Conservation (phyloP, 306 rosid species). For the Cucurbita moschata region DNA sequence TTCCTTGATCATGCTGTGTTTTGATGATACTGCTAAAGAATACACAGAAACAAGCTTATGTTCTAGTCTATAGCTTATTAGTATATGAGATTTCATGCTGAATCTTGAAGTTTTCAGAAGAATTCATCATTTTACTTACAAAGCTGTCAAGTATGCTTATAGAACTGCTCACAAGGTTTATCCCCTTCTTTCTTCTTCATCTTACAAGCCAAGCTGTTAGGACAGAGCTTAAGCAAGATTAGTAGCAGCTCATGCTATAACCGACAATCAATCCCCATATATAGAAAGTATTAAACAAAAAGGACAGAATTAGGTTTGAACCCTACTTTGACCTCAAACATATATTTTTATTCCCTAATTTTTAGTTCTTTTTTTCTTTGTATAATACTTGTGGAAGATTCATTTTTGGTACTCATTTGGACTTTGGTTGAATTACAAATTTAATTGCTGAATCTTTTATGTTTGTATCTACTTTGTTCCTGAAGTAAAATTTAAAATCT, state of each 20-base stretch:
- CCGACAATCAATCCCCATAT: not conserved
- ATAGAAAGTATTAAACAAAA: not conserved
- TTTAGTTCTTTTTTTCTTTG: not conserved
- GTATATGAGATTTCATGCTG: not conserved
- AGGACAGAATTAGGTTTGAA: not conserved
- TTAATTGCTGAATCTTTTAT: too few species aligned
- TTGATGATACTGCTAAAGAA: not conserved
- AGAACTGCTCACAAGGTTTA: not conserved
- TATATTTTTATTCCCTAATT: not conserved
- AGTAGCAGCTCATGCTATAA: not conserved
- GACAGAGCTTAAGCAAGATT: not conserved
- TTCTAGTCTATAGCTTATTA: too few species aligned
- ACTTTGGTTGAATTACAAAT: too few species aligned
- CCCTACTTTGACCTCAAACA: not conserved
- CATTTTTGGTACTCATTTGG: not conserved
- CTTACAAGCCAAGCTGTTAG: not conserved
- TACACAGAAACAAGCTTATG: too few species aligned
- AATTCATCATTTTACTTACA: not conserved
- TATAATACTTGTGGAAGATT: not conserved
- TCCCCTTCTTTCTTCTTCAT: not conserved
- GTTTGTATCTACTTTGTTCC: too few species aligned
- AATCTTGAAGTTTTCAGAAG: not conserved
- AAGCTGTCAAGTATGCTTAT: not conserved
- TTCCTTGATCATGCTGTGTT: not conserved
- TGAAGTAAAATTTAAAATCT: too few species aligned